Conservation (phyloP, 1,284 basidiomycete genomes). For the Malassezia arunalokei region DNA sequence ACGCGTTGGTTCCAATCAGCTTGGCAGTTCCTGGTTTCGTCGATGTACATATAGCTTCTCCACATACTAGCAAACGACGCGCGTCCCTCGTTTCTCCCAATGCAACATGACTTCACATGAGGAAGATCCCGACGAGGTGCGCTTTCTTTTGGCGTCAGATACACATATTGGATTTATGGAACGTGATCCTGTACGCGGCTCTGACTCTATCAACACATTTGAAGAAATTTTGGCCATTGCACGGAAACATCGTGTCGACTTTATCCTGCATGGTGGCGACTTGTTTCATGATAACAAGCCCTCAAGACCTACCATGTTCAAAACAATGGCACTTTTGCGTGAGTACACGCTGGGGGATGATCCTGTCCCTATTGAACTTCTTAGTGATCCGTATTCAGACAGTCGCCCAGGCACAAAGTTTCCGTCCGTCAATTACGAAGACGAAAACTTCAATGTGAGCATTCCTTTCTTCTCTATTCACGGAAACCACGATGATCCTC, state of each 20-base stretch:
- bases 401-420: constrained; percentile 51
- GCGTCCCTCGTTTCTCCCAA: background rate
- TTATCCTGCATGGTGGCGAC: constrained; percentile 77
- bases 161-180: constrained; percentile 73
- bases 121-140: background rate
- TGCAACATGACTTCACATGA: background rate
- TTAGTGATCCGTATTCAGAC: constrained; percentile 77
- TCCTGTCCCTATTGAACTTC: constrained; percentile 72
- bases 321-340: constrained; percentile 69
- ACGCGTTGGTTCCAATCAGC: too few relatives aligned
- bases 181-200: constrained; percentile 81
- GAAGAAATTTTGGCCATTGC: constrained; percentile 83
- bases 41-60: background rate
- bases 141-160: constrained; percentile 35
- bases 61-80: too few relatives aligned
- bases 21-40: background rate
- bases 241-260: constrained; percentile 58
- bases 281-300: constrained; percentile 97
- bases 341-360: constrained; percentile 81
- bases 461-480: constrained; percentile 98
- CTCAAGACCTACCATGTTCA: constrained; percentile 63
- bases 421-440: constrained; percentile 93
- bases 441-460: constrained; percentile 82
- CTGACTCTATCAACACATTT: constrained; percentile 91
- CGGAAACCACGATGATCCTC: constrained; percentile 97